Evolutionary conservation across 2,329 filamentous ascomycete genomes (phyloP).

Genomic region (Colletotrichum spinosum): DNA sequence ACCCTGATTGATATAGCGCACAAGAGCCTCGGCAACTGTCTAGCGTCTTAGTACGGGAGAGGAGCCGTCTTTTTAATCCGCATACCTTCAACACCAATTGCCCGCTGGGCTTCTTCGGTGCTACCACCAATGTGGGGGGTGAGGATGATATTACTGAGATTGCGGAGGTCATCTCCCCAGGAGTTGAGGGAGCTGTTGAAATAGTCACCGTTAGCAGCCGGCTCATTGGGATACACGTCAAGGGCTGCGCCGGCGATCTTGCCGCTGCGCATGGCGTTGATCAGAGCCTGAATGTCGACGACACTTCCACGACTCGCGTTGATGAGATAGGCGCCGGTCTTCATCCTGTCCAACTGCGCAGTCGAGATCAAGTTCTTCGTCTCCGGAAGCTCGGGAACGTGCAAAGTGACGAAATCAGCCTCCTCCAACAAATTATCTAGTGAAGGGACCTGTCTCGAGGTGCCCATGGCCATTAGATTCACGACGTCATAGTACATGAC

Average conservation of each 20-base stretch:
- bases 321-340: slow-evolving; percentile 91
- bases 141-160: slow-evolving; percentile 91
- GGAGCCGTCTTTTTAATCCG: not conserved
- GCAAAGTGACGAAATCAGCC: slow-evolving; percentile 93
- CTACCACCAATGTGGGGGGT: slow-evolving; percentile 98
- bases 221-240: slow-evolving; percentile 95
- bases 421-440: slow-evolving; percentile 80
- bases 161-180: slow-evolving; percentile 87
- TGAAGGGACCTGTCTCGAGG: slow-evolving; percentile 82
- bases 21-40: slow-evolving; percentile 82
- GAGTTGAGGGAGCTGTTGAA: slow-evolving; percentile 86
- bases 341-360: slow-evolving; percentile 87
- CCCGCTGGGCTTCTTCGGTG: slow-evolving; percentile 96
- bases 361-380: slow-evolving; percentile 93
- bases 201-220: slow-evolving; percentile 93
- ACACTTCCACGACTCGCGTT: slow-evolving; percentile 95
- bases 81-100: slow-evolving; percentile 87
- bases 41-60: not conserved
- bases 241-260: slow-evolving; percentile 95
- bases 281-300: slow-evolving; percentile 91
- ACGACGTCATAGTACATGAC: slow-evolving; percentile 98
- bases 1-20: slow-evolving; percentile 96
- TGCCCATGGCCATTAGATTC: slow-evolving; percentile 94
- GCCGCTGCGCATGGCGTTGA: slow-evolving; percentile 86
- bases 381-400: slow-evolving; percentile 93